phyloP scores from a whole-genome alignment of 805 yeast genomes.

The Deakozyma indianensis region DNA sequence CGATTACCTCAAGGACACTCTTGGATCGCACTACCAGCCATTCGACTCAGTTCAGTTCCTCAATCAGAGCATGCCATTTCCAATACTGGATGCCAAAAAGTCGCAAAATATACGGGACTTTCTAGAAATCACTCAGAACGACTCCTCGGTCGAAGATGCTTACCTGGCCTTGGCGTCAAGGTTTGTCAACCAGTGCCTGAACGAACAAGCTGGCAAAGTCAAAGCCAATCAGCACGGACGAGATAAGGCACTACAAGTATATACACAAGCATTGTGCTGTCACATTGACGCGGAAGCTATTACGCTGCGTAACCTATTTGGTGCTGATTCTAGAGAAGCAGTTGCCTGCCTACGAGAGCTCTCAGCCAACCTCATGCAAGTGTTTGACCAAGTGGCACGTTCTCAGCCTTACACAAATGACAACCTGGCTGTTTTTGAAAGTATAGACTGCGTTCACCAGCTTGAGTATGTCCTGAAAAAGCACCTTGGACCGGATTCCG shows the following conservation, averaged over 20 bases:
- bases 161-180: background rate
- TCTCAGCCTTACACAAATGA: constrained; percentile 28
- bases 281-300: background rate
- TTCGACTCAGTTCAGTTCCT: background rate
- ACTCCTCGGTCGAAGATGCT: background rate
- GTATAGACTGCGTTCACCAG: constrained; percentile 33
- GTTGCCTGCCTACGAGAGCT: background rate
- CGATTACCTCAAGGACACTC: background rate
- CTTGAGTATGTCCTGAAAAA: constrained; percentile 22
- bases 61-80: background rate
- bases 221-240: background rate
- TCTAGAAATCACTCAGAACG: background rate
- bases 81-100: background rate
- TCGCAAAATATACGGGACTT: background rate
- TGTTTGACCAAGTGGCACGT: background rate
- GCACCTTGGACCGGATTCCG: constrained; percentile 13
- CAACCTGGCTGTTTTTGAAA: constrained; percentile 42
- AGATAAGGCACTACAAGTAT: background rate
- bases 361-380: background rate
- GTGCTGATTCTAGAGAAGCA: background rate
- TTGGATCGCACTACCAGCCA: background rate
- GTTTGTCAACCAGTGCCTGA: background rate
- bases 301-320: background rate
- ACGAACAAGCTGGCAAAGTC: background rate
- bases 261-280: background rate